Percentiles rank a stretch among this genome's conserved stretches.
These are phyloP conservation scores for Thelonectria rubi DNA, from an alignment of 2,329 filamentous ascomycete genomes.

Conservation along the genomic window DNA sequence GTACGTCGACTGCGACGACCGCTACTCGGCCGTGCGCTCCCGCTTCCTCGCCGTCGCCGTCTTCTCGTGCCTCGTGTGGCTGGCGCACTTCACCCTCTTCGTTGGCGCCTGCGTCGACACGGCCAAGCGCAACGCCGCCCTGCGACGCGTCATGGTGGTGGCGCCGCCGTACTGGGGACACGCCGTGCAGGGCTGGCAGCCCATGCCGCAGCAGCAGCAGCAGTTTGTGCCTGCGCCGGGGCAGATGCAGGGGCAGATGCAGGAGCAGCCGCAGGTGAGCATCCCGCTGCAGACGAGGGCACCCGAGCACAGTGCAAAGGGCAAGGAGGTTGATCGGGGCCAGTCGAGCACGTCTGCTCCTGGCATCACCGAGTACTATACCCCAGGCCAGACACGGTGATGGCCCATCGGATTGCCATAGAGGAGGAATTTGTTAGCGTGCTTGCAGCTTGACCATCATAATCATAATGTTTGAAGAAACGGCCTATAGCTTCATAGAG, in stretches of 20 bases:
- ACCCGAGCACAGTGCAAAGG: constrained; percentile 5
- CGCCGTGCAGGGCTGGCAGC: constrained; percentile 45
- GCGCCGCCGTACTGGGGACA: constrained; percentile 44
- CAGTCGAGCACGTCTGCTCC: constrained; percentile 18
- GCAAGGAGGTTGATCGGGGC: constrained; percentile 11
- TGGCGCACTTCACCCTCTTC: constrained; percentile 52
- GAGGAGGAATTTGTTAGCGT: neutral
- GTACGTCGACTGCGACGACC: constrained; percentile 15
- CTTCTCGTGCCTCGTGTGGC: constrained; percentile 39
- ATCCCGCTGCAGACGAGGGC: constrained; percentile 35
- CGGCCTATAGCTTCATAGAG: constrained; percentile 1
- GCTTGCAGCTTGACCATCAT: neutral
- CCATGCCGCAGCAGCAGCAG: constrained; percentile 33
- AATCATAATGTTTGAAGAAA: constrained; percentile 14
- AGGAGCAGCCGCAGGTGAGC: constrained; percentile 21
- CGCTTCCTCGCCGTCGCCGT: constrained; percentile 35
- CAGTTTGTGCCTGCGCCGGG: too few species aligned
- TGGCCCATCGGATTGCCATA: neutral
- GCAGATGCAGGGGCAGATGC: neutral
- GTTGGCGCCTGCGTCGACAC: constrained; percentile 53
- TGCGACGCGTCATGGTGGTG: constrained; percentile 40
- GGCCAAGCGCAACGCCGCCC: constrained; percentile 41
- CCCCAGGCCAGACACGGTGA: constrained; percentile 1
- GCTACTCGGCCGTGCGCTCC: constrained; percentile 13
- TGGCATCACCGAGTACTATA: constrained; percentile 24